Evolutionary conservation across 2,329 filamentous ascomycete genomes (phyloP), one percentile per base, ranked within the genome.

Genomic region (Talaromyces rugulosus): DNA sequence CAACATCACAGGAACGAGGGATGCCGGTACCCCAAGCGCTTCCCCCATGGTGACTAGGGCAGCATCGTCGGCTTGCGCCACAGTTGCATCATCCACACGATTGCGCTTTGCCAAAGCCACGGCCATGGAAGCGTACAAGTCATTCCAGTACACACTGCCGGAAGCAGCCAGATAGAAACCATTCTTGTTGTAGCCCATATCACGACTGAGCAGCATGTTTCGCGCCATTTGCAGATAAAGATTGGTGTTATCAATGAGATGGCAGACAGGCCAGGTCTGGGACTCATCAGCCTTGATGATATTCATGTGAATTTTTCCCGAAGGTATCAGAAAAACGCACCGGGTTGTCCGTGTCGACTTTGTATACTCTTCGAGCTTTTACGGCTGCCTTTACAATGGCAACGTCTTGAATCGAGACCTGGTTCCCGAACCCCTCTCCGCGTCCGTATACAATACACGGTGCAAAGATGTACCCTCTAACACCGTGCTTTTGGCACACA

Each of bases 381-480:
- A 75, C 76, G 0, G 81, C 82, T 0, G 81, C 80, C 28, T 71
- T 71, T 2, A 85, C 78, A 16, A 84, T 75, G 1, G 77, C 80
- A 0, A 79, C 77, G 0, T 79, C 82, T 66, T 85, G 82, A 55
- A 82, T 83, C 1, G 82, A 83, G 47, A 81, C 81, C 1, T 60
- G 63, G 64, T 84, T 83, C 1, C 81, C 81, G 60, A 83, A 83
- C 0, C 82, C 81, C 62, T 78, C 74, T 3, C 81, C 79, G 59
- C 77, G 70, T 6, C 82, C 82, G 64, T 82, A 84, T 14, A 85
- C 83, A 31, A 85, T 79, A 65, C 82, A 85, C 0, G 82, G 83
- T 0, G 71, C 72, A 67, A 85, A 84, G n/a, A 85, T 77, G 64
- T 85, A 85, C 61, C 75, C 79, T 33, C 72, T 73, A 3, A 85